These are phyloP conservation scores for Sphaerulina musiva DNA, from an alignment of 2,329 filamentous ascomycete genomes.

Conservation along the genomic window DNA sequence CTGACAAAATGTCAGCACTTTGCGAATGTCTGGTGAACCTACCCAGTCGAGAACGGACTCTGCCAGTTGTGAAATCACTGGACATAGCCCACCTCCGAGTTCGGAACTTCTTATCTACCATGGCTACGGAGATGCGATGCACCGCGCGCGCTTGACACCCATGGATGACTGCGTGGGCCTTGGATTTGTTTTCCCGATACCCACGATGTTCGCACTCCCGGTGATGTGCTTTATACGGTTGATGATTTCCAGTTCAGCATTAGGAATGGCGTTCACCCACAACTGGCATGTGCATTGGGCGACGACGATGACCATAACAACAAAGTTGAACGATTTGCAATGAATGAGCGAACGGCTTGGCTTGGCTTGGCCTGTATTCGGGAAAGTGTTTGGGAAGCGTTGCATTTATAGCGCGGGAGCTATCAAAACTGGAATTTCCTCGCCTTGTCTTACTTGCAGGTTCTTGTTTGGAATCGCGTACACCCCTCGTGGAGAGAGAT, in stretches of 20 bases:
- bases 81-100: no score
- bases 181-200: neutral
- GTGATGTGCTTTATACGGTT: neutral
- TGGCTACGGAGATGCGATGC: neutral
- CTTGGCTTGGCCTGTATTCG: no score
- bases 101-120: no score
- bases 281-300: conserved; percentile 4
- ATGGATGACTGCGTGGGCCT: neutral
- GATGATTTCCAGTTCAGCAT: conserved; percentile 6
- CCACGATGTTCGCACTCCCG: neutral
- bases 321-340: conserved; percentile 10
- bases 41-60: no score
- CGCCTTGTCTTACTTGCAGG: no score
- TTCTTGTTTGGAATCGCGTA: no score
- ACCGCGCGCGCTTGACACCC: neutral
- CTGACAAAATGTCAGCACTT: no score
- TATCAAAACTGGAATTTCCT: no score
- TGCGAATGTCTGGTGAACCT: no score
- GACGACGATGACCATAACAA: neutral
- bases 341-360: conserved; percentile 1
- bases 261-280: conserved; percentile 4
- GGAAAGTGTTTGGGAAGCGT: neutral
- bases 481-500: no score
- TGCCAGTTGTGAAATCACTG: no score
- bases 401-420: no score